Percentiles rank a stretch among this genome's conserved stretches.
Evolutionary conservation across 768 basidiomycete species (phyloP).

Genomic region (Suillus plorans): DNA sequence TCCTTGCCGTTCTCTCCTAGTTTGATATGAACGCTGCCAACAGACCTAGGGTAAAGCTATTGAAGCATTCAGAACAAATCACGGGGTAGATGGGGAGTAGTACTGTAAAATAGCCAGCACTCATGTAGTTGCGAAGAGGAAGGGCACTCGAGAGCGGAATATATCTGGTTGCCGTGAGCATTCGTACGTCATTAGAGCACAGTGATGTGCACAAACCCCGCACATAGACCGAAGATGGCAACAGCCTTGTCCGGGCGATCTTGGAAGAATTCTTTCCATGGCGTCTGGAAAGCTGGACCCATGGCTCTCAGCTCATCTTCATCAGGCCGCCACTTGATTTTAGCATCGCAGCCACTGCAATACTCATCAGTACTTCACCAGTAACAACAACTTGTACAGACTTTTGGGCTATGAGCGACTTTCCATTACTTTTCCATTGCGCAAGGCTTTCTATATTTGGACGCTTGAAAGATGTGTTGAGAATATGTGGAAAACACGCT

Average conservation of each 20-base stretch:
- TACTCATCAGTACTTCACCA: background rate
- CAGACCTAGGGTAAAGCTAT: constrained; percentile 44
- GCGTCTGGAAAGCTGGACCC: constrained; percentile 18
- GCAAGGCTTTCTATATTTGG: too few species aligned
- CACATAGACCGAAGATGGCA: too few species aligned
- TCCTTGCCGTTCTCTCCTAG: constrained; percentile 41
- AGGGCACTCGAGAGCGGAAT: too few species aligned
- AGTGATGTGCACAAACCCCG: too few species aligned
- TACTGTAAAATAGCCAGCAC: too few species aligned
- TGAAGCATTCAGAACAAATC: background rate
- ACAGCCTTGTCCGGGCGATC: constrained; percentile 23
- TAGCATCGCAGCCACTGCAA: constrained; percentile 16
- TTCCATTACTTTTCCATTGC: too few species aligned
- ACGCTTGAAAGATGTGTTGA: background rate
- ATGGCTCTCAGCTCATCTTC: constrained; percentile 18
- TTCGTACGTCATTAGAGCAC: too few species aligned
- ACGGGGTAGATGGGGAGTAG: background rate
- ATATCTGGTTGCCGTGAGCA: too few species aligned
- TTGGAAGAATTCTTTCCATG: constrained; percentile 21
- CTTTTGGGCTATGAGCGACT: too few species aligned
- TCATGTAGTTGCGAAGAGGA: too few species aligned
- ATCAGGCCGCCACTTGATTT: constrained; percentile 25
- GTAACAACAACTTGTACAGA: constrained; percentile 8
- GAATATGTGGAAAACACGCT: constrained; percentile 16
- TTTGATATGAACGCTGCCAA: constrained; percentile 48